phyloP scores from a whole-genome alignment of 2,329 filamentous ascomycete species.

The Penicillium sp. region DNA sequence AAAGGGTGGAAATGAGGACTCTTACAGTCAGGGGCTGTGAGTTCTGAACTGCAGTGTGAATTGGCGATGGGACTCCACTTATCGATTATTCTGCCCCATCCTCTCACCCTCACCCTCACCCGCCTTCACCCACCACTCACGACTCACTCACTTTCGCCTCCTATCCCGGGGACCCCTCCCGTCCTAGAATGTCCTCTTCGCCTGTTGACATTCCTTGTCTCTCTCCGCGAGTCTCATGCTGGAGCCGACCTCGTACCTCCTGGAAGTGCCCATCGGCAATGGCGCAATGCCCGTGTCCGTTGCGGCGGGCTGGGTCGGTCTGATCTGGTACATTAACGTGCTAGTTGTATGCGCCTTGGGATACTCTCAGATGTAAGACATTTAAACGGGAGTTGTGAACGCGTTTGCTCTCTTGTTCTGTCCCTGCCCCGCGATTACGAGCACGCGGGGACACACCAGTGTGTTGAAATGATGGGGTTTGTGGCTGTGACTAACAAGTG shows the following conservation, averaged over 20 bases:
- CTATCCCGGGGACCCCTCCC: conserved; percentile 1
- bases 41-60: conserved; percentile 14
- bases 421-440: not conserved
- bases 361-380: conserved; percentile 62
- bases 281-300: conserved; percentile 43
- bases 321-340: conserved; percentile 64
- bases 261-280: conserved; percentile 36
- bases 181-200: conserved; percentile 28
- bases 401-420: not conserved
- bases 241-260: conserved; percentile 34
- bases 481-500: conserved; percentile 5
- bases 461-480: not conserved
- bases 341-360: conserved; percentile 64
- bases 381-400: not conserved
- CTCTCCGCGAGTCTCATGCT: conserved; percentile 36
- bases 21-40: conserved; percentile 2
- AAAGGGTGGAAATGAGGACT: not conserved
- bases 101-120: not conserved
- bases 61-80: conserved; percentile 17
- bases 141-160: conserved; percentile 5
- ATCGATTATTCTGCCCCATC: not conserved
- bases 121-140: not conserved
- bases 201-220: conserved; percentile 5
- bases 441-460: conserved; percentile 1
- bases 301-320: conserved; percentile 53